These are phyloP conservation scores for Plasmodium reichenowi DNA, from an alignment of 169 alveolate genomes.

Conservation along the genomic window DNA sequence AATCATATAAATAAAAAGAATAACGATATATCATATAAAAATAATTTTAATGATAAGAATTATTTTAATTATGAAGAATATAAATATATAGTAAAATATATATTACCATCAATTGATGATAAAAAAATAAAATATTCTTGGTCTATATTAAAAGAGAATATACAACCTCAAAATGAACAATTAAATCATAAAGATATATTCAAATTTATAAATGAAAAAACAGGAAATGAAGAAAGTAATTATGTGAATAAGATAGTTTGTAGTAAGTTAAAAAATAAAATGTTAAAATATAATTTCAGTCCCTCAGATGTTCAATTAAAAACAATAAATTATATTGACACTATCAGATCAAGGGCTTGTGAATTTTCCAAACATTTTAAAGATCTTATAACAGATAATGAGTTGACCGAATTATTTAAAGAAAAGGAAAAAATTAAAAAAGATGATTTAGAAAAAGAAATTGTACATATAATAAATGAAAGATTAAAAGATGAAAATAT, in stretches of 20 bases:
- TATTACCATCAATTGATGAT: constrained; percentile 50
- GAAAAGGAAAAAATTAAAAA: constrained; percentile 64
- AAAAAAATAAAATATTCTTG: constrained; percentile 55
- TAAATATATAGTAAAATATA: constrained; percentile 42
- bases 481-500: neutral
- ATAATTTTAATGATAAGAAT: neutral
- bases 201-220: constrained; percentile 30
- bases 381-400: constrained; percentile 48
- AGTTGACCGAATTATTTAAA: constrained; percentile 33
- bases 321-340: constrained; percentile 59
- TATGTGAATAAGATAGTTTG: constrained; percentile 56
- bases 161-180: constrained; percentile 29
- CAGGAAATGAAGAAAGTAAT: constrained; percentile 40
- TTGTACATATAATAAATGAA: constrained; percentile 18
- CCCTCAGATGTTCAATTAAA: constrained; percentile 62
- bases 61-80: constrained; percentile 60
- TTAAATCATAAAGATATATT: constrained; percentile 27
- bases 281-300: constrained; percentile 45
- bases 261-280: constrained; percentile 60
- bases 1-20: neutral
- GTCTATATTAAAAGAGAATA: constrained; percentile 33
- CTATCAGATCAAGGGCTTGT: constrained; percentile 47
- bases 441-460: constrained; percentile 30
- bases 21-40: neutral
- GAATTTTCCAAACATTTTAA: constrained; percentile 65